These are phyloP conservation scores for Tuber microsphaerosporum DNA, from an alignment of 495 filamentous ascomycete species.

Conservation along the genomic window DNA sequence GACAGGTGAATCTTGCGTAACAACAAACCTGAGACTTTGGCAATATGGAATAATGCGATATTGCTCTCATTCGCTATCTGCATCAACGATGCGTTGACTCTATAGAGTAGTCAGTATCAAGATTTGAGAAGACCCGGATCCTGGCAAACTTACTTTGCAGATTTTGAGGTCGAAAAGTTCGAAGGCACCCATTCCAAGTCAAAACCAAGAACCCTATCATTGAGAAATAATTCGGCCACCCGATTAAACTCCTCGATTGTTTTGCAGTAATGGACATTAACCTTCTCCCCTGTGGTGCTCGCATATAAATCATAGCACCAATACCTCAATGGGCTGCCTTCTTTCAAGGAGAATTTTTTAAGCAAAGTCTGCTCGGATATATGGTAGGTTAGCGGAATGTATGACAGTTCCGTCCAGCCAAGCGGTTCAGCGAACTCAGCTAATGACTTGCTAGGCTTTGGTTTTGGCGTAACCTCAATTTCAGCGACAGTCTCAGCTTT, in stretches of 20 bases:
- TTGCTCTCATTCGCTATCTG: constrained; percentile 72
- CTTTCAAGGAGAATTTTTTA: neutral
- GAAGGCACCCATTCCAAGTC: constrained; percentile 72
- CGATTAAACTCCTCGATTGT: constrained; percentile 58
- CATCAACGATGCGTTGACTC: constrained; percentile 65
- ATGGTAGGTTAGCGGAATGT: neutral
- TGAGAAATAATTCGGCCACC: constrained; percentile 59
- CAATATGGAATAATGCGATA: constrained; percentile 76
- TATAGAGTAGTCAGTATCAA: constrained; percentile 42
- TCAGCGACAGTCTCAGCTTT: neutral
- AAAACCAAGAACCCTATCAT: constrained; percentile 67
- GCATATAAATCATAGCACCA: neutral
- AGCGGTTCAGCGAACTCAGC: neutral
- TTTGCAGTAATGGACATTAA: constrained; percentile 67
- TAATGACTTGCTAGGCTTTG: neutral
- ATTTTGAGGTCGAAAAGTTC: constrained; percentile 1
- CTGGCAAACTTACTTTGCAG: constrained; percentile 20
- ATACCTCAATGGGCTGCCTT: neutral
- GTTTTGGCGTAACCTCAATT: neutral
- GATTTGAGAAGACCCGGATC: neutral
- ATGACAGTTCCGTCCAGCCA: neutral
- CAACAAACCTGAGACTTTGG: constrained; percentile 40
- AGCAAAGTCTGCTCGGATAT: neutral
- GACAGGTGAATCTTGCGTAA: neutral
- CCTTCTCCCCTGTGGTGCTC: neutral